Conservation (phyloP, 202 grass and related monocot genomes). For the Bolboschoenoplectus hybrid region DNA sequence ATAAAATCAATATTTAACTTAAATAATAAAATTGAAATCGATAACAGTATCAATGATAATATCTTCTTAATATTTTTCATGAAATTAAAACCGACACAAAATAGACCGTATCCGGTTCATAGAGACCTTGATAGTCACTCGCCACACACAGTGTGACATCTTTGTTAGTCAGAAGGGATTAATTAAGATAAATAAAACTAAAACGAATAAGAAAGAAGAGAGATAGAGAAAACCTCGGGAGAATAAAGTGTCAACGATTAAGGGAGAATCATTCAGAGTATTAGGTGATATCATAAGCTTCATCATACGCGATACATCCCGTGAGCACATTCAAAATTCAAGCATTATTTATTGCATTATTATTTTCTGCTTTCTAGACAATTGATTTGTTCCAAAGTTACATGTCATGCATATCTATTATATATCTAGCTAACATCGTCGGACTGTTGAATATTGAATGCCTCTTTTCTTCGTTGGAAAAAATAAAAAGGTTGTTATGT, state of each 20-base stretch:
- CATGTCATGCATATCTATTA: neutral
- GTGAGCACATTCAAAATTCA: conserved; percentile 39
- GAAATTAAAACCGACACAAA: neutral
- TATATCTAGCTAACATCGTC: neutral
- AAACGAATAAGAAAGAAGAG: conserved; percentile 1
- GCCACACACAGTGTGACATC: neutral
- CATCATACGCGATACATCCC: conserved; percentile 33
- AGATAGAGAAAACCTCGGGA: conserved; percentile 26
- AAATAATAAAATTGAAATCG: too few species aligned
- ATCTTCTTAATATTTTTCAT: too few species aligned
- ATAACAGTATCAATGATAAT: too few species aligned
- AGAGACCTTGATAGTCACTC: neutral
- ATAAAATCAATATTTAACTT: too few species aligned
- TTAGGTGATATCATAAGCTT: conserved; percentile 28
- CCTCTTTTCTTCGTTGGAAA: conserved; percentile 29
- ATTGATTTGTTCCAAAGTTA: conserved; percentile 12
- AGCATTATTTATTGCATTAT: neutral
- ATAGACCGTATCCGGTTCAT: neutral
- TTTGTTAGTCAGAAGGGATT: neutral
- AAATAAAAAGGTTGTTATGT: neutral
- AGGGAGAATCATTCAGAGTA: conserved; percentile 42
- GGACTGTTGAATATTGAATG: conserved; percentile 27
- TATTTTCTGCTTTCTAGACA: neutral
- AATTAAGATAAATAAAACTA: neutral
- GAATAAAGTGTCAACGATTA: conserved; percentile 41